Evolutionary conservation across 345 rosid species (phyloP).

Genomic region (Garcia nutans): DNA sequence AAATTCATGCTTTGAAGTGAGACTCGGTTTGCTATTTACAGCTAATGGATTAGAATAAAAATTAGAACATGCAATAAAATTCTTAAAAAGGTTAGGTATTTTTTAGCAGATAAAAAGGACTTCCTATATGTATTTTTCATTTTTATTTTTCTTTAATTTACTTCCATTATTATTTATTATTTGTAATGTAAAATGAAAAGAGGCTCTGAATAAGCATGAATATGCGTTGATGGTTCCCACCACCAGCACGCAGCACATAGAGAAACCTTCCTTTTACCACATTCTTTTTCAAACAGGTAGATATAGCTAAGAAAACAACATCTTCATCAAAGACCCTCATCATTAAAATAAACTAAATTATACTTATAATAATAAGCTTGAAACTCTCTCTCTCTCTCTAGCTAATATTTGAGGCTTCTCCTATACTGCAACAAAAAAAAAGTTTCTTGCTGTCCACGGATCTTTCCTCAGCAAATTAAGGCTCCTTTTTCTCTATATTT

Average conservation of each 20-base stretch:
- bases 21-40: slow-evolving; percentile 9
- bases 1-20: slow-evolving; percentile 13
- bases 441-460: slow-evolving; percentile 76
- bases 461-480: slow-evolving; percentile 34
- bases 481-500: slow-evolving; percentile 48
- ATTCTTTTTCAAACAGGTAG: slow-evolving; percentile 44
- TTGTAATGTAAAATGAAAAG: background rate
- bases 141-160: background rate
- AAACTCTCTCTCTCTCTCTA: slow-evolving; percentile 5
- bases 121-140: background rate
- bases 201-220: background rate
- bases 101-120: slow-evolving; percentile 25
- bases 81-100: slow-evolving; percentile 27
- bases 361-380: background rate
- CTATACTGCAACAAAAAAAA: slow-evolving; percentile 22
- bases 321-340: background rate
- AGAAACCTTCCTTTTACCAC: slow-evolving; percentile 21
- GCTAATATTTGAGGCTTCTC: slow-evolving; percentile 37
- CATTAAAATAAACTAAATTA: background rate
- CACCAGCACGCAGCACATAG: background rate
- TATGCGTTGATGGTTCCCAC: background rate
- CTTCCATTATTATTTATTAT: background rate
- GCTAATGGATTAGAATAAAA: background rate
- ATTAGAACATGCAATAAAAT: slow-evolving; percentile 3
- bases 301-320: slow-evolving; percentile 27